Percentiles rank a stretch among this genome's conserved stretches.
Evolutionary conservation across 306 rosid genomes (phyloP).

Genomic region (Senna tora): DNA sequence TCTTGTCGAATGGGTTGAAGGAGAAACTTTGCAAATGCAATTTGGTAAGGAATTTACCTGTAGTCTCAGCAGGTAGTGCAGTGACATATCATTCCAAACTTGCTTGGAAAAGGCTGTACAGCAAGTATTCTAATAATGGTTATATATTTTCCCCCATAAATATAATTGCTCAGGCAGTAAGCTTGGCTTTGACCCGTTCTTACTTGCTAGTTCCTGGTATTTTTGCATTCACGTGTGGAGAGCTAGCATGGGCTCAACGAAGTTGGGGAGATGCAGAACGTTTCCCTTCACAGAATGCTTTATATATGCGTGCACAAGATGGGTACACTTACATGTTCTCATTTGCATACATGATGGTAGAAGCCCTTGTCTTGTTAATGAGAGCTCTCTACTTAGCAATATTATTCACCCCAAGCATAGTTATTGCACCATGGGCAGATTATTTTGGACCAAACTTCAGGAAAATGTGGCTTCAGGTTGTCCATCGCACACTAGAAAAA

Average conservation of each 20-base stretch:
- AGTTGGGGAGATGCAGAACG: conserved; percentile 42
- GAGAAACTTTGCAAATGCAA: conserved; percentile 39
- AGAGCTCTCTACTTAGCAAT: conserved; percentile 68
- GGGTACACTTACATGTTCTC: conserved; percentile 58
- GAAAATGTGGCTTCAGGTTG: conserved; percentile 66
- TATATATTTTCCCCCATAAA: conserved; percentile 47
- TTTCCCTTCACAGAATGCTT: conserved; percentile 51
- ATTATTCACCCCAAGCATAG: conserved; percentile 73
- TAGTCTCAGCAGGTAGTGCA: conserved; percentile 43
- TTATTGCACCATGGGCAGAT: conserved; percentile 79
- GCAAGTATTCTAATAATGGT: conserved; percentile 44
- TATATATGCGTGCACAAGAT: conserved; percentile 70
- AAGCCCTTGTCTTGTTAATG: conserved; percentile 52
- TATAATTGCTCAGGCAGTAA: conserved; percentile 71
- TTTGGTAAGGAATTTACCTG: conserved; percentile 43
- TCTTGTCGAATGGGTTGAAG: conserved; percentile 39
- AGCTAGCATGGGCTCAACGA: conserved; percentile 71
- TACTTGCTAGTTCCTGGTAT: conserved; percentile 70
- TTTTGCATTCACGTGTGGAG: conserved; percentile 62
- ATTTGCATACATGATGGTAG: conserved; percentile 46
- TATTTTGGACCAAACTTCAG: conserved; percentile 63
- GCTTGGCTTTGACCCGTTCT: conserved; percentile 68
- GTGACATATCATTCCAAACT: conserved; percentile 49
- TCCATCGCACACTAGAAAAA: conserved; percentile 69
- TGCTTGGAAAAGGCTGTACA: conserved; percentile 61